Percentiles rank a stretch among this genome's conserved stretches.
These are phyloP conservation scores for Camelina sativa DNA, from an alignment of 345 rosid species.

Conservation along the genomic window DNA sequence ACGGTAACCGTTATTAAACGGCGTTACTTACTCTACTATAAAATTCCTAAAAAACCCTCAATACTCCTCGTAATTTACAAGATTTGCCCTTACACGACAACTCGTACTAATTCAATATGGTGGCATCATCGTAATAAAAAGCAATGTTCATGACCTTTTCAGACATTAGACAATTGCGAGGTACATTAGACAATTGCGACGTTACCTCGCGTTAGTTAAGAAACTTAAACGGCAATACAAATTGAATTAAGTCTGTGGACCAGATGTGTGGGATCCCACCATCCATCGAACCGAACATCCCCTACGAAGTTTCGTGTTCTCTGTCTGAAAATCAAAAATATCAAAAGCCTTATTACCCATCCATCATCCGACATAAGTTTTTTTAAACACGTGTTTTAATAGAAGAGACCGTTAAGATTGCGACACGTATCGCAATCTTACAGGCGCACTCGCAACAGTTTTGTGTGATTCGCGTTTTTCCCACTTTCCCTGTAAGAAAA, in stretches of 20 bases:
- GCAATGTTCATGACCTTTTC: background rate
- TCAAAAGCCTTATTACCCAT: background rate
- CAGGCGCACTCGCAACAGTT: conserved; percentile 15
- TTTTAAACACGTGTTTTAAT: conserved; percentile 35
- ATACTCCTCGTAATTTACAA: background rate
- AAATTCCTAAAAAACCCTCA: background rate
- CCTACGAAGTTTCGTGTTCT: conserved; percentile 17
- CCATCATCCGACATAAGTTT: conserved; percentile 13
- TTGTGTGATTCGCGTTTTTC: conserved; percentile 37
- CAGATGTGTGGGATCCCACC: conserved; percentile 11
- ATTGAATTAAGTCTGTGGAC: conserved; percentile 22
- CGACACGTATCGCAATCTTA: conserved; percentile 35
- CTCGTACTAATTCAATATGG: background rate
- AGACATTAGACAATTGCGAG: background rate
- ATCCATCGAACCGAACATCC: background rate
- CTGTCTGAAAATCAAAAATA: background rate
- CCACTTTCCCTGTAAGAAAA: conserved; percentile 16
- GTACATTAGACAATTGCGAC: background rate
- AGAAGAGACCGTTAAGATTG: conserved; percentile 8
- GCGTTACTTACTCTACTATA: background rate
- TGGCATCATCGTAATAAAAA: conserved; percentile 9
- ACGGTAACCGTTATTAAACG: conserved; percentile 23
- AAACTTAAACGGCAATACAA: background rate
- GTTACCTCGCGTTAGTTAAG: conserved; percentile 12
- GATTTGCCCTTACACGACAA: background rate